phyloP scores from a whole-genome alignment of 768 basidiomycete species.

The Heimioporus sp. region DNA sequence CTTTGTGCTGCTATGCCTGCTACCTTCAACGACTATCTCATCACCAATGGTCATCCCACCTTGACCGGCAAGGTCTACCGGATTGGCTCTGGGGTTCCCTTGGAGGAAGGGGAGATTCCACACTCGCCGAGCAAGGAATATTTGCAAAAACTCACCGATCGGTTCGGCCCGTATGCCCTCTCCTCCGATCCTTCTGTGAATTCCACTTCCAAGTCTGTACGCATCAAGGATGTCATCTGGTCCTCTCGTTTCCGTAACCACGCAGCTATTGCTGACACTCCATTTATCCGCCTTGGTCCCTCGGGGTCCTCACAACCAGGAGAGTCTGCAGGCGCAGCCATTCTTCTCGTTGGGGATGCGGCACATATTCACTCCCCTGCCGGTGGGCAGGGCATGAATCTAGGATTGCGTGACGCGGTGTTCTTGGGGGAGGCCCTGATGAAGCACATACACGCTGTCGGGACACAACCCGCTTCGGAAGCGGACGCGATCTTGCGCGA shows the following conservation, averaged over 20 bases:
- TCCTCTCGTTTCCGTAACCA: slow-evolving; percentile 47
- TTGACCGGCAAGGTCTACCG: slow-evolving; percentile 32
- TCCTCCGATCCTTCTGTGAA: slow-evolving; percentile 39
- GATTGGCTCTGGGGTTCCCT: slow-evolving; percentile 41
- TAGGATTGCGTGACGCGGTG: slow-evolving; percentile 52
- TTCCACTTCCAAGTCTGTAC: slow-evolving; percentile 26
- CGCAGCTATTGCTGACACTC: slow-evolving; percentile 42
- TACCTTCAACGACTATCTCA: slow-evolving; percentile 17
- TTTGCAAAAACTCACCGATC: slow-evolving; percentile 42
- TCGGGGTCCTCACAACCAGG: background rate
- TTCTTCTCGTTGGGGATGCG: slow-evolving; percentile 43
- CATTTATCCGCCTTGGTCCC: slow-evolving; percentile 26
- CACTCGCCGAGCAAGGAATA: slow-evolving; percentile 39
- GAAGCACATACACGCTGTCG: slow-evolving; percentile 30
- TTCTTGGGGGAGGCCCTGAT: slow-evolving; percentile 42
- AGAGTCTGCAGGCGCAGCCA: slow-evolving; percentile 12
- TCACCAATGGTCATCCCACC: slow-evolving; percentile 10
- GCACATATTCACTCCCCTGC: slow-evolving; percentile 55
- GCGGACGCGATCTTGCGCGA: slow-evolving; percentile 35
- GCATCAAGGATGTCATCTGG: slow-evolving; percentile 43
- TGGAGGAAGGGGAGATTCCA: slow-evolving; percentile 36
- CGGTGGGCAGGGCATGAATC: slow-evolving; percentile 61
- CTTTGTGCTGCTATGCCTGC: slow-evolving; percentile 10
- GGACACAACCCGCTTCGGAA: slow-evolving; percentile 8
- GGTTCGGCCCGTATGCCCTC: slow-evolving; percentile 36